Percentiles rank a stretch among this genome's conserved stretches.
phyloP scores from a whole-genome alignment of 208 protist species.

The Trypanosoma congolense region DNA sequence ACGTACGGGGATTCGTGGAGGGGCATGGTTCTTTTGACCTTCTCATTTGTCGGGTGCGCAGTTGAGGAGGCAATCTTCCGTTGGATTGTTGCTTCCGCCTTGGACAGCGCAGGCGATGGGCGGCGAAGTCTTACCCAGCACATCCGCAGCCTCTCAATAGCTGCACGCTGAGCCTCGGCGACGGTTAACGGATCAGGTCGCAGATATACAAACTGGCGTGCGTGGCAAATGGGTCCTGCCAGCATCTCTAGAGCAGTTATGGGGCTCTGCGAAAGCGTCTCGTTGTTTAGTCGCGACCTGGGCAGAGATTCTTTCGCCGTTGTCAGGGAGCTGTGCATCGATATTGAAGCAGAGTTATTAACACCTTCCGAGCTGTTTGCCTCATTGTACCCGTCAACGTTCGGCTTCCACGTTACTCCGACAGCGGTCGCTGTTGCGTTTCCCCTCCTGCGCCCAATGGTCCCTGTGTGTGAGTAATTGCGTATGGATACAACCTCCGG shows the following conservation, averaged over 20 bases:
- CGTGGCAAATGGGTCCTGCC: constrained; percentile 45
- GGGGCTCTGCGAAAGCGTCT: constrained; percentile 41
- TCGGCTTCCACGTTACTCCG: neutral
- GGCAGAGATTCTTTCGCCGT: neutral
- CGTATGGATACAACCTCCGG: constrained; percentile 60
- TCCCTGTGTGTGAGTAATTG: constrained; percentile 42
- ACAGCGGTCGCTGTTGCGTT: neutral
- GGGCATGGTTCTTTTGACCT: neutral
- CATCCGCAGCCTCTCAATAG: constrained; percentile 37
- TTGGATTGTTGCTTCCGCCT: constrained; percentile 6
- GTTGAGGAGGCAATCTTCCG: neutral
- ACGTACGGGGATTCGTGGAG: constrained; percentile 31
- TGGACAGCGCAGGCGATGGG: constrained; percentile 9
- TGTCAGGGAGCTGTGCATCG: neutral
- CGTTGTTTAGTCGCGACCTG: constrained; percentile 22
- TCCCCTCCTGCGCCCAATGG: neutral
- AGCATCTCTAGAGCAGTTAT: constrained; percentile 35
- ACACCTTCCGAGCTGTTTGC: neutral
- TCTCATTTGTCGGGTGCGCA: neutral
- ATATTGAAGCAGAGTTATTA: neutral
- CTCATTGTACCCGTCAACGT: neutral
- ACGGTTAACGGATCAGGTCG: constrained; percentile 35
- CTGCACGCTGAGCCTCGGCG: constrained; percentile 25
- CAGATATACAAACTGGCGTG: constrained; percentile 43
- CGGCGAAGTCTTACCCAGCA: constrained; percentile 45